Conservation (phyloP, 2,329 filamentous ascomycete species). For the Lachnellula hyalina region DNA sequence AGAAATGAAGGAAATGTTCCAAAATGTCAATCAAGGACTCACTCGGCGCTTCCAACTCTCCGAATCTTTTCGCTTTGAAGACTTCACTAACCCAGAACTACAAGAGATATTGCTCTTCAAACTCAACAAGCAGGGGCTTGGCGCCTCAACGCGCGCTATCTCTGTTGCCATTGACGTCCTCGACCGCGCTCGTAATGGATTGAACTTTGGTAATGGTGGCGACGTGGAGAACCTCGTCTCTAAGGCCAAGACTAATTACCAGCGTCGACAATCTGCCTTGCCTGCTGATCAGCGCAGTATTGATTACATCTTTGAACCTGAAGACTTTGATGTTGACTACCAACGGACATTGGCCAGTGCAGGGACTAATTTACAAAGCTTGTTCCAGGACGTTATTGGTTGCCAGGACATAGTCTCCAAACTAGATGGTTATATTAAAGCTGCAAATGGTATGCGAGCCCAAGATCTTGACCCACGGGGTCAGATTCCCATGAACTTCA, state of each 20-base stretch:
- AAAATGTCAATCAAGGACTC: slow-evolving; percentile 67
- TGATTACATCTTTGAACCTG: slow-evolving; percentile 25
- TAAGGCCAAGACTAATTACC: slow-evolving; percentile 39
- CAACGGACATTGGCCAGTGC: slow-evolving; percentile 37
- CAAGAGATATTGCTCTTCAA: slow-evolving; percentile 57
- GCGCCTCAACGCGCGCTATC: slow-evolving; percentile 46
- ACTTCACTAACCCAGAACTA: slow-evolving; percentile 58
- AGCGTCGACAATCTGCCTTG: slow-evolving; percentile 19
- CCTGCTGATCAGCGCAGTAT: slow-evolving; percentile 8
- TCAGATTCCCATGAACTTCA: slow-evolving; percentile 51
- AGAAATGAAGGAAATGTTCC: slow-evolving; percentile 67
- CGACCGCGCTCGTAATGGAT: slow-evolving; percentile 52
- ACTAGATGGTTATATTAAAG: slow-evolving; percentile 44
- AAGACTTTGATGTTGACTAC: slow-evolving; percentile 50
- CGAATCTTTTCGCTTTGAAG: slow-evolving; percentile 62
- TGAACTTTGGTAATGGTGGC: slow-evolving; percentile 67
- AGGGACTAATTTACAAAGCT: slow-evolving; percentile 36
- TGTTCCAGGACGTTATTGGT: slow-evolving; percentile 48
- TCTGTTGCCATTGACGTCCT: slow-evolving; percentile 56
- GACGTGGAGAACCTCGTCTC: slow-evolving; percentile 67
- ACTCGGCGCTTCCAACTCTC: slow-evolving; percentile 59
- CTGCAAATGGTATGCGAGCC: slow-evolving; percentile 40
- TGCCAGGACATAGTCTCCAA: slow-evolving; percentile 44
- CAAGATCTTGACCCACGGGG: slow-evolving; percentile 44
- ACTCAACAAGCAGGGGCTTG: slow-evolving; percentile 50